Evolutionary conservation across 148 eudicot genomes (phyloP).

Genomic region (Silene latifolia): DNA sequence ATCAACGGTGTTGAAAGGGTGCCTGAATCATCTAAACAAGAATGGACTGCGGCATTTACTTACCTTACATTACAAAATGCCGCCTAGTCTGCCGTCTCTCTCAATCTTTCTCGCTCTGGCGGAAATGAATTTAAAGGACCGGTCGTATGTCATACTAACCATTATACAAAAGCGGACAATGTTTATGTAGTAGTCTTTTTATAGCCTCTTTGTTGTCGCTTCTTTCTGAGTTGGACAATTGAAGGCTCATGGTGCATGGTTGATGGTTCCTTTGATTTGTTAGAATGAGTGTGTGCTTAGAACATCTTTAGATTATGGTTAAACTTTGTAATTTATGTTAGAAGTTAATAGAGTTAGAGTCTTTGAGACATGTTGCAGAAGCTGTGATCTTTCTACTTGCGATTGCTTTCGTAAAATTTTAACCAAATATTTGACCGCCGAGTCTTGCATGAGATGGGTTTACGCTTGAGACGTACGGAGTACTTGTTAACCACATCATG

Average conservation of each 20-base stretch:
- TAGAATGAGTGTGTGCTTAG: constrained; percentile 1
- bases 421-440: too few species aligned
- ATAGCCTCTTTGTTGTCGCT: neutral
- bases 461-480: too few species aligned
- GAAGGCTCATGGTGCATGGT: neutral
- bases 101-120: too few species aligned
- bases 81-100: neutral
- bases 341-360: neutral
- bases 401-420: too few species aligned
- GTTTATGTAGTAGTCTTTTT: neutral
- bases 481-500: too few species aligned
- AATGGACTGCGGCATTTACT: constrained; percentile 53
- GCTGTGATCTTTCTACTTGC: neutral
- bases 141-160: neutral
- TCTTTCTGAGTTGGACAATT: neutral
- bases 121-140: too few species aligned
- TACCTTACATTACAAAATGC: constrained; percentile 34
- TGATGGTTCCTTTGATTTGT: constrained; percentile 1
- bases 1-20: constrained; percentile 32
- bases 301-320: constrained; percentile 6
- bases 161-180: constrained; percentile 4
- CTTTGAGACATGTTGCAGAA: neutral
- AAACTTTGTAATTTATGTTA: neutral
- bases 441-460: too few species aligned
- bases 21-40: constrained; percentile 39